Conservation (phyloP, 495 filamentous ascomycete species). For the Trichoderma virens region DNA sequence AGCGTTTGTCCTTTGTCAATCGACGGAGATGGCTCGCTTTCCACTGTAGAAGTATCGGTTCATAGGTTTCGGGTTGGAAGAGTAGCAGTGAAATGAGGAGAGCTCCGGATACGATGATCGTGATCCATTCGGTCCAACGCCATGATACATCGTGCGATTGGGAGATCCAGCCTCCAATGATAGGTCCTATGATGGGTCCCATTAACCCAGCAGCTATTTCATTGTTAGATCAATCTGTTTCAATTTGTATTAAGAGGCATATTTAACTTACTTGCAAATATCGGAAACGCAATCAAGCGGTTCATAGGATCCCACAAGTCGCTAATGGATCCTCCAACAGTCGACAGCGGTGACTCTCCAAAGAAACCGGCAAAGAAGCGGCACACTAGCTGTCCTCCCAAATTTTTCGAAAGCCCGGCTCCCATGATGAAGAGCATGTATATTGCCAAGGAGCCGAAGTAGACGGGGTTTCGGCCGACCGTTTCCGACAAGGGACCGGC, state of each 20-base stretch:
- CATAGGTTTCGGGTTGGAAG: slow-evolving; percentile 46
- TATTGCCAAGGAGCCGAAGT: slow-evolving; percentile 22
- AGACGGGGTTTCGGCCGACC: slow-evolving; percentile 29
- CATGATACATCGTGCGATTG: slow-evolving; percentile 16
- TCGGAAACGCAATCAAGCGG: slow-evolving; percentile 25
- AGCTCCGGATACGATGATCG: slow-evolving; percentile 60
- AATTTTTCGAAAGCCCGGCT: slow-evolving; percentile 20
- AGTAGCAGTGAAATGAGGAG: slow-evolving; percentile 35
- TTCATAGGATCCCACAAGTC: slow-evolving; percentile 27
- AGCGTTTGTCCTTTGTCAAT: slow-evolving; percentile 44
- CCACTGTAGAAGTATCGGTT: slow-evolving; percentile 43
- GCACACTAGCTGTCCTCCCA: slow-evolving; percentile 25
- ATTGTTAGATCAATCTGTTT: neutral
- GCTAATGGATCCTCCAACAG: slow-evolving; percentile 24
- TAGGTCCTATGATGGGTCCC: slow-evolving; percentile 24
- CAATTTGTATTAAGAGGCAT: neutral
- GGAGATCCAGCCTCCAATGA: slow-evolving; percentile 26
- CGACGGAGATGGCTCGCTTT: slow-evolving; percentile 41
- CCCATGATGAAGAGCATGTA: slow-evolving; percentile 30
- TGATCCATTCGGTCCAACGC: slow-evolving; percentile 61
- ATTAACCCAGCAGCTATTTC: neutral
- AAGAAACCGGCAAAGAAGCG: slow-evolving; percentile 28
- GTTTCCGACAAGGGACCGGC: slow-evolving; percentile 30
- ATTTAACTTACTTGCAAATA: slow-evolving; percentile 20
- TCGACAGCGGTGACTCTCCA: slow-evolving; percentile 24